Conservation (phyloP, 2,329 filamentous ascomycete species). For the Didymella pinodella region DNA sequence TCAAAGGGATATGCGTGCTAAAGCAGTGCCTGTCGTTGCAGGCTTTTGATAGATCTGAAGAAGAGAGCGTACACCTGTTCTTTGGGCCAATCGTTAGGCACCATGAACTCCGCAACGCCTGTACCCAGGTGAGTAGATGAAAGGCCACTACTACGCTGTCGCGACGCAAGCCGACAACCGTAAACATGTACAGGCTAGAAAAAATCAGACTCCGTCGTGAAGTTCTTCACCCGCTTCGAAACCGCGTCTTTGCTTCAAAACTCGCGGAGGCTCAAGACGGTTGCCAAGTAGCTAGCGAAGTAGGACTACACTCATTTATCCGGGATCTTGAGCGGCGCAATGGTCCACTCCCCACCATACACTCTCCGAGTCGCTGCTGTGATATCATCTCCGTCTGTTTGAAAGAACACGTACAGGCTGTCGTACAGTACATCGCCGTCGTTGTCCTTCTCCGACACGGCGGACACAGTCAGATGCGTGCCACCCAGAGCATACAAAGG, state of each 20-base stretch:
- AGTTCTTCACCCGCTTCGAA: background rate
- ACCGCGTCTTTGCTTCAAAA: background rate
- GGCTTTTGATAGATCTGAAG: background rate
- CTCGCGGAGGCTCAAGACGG: background rate
- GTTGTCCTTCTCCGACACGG: constrained; percentile 40
- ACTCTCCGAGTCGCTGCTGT: constrained; percentile 39
- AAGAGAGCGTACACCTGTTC: background rate
- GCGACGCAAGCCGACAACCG: background rate
- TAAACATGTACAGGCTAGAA: background rate
- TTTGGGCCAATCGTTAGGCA: background rate
- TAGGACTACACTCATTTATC: constrained; percentile 20
- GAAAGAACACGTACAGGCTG: constrained; percentile 47
- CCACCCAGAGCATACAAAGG: constrained; percentile 47
- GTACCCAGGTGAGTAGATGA: background rate
- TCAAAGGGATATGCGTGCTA: background rate
- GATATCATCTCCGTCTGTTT: constrained; percentile 42
- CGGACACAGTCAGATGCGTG: constrained; percentile 52
- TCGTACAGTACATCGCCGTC: constrained; percentile 28
- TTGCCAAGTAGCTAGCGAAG: background rate
- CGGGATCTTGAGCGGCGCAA: constrained; percentile 37
- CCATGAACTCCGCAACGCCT: background rate
- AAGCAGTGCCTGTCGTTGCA: constrained; percentile 4
- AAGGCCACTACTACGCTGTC: background rate
- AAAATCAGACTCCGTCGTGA: too few species aligned
- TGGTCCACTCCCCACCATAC: constrained; percentile 41